phyloP scores from a whole-genome alignment of 306 rosid genomes.

The Echinosophora koreensis region DNA sequence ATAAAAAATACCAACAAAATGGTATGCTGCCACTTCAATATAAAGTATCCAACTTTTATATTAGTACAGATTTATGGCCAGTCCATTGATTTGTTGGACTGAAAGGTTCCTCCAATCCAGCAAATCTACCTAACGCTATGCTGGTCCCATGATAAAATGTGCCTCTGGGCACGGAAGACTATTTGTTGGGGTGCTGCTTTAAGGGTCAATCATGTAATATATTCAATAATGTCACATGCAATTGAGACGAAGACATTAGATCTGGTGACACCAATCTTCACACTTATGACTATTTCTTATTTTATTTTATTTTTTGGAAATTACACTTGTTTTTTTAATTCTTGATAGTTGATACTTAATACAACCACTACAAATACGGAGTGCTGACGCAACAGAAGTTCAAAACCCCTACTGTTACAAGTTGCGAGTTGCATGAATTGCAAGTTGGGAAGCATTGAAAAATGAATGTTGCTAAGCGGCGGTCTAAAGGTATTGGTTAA shows the following conservation, averaged over 20 bases:
- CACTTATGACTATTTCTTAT: not conserved
- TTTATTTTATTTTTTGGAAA: too few species aligned
- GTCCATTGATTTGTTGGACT: not conserved
- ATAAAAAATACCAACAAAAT: too few species aligned
- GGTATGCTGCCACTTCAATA: too few species aligned
- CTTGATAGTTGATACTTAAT: too few species aligned
- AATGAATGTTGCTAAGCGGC: too few species aligned
- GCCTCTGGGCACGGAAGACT: not conserved
- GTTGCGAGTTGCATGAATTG: not conserved
- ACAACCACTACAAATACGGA: too few species aligned
- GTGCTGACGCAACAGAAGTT: too few species aligned
- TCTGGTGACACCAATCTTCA: not conserved
- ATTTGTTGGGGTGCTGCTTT: not conserved
- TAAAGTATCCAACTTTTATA: too few species aligned
- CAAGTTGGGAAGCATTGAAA: not conserved
- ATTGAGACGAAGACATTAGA: not conserved
- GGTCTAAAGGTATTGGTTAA: too few species aligned
- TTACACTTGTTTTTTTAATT: too few species aligned
- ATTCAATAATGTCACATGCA: conserved; percentile 33
- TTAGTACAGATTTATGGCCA: not conserved
- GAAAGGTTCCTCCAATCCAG: not conserved
- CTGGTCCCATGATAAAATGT: not conserved
- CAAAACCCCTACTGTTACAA: not conserved
- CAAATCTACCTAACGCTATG: conserved; percentile 5
- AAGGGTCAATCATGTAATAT: not conserved